Base-by-base conservation (phyloP, 2,329 filamentous ascomycete species). In the Pseudocercospora macadamiae region DNA sequence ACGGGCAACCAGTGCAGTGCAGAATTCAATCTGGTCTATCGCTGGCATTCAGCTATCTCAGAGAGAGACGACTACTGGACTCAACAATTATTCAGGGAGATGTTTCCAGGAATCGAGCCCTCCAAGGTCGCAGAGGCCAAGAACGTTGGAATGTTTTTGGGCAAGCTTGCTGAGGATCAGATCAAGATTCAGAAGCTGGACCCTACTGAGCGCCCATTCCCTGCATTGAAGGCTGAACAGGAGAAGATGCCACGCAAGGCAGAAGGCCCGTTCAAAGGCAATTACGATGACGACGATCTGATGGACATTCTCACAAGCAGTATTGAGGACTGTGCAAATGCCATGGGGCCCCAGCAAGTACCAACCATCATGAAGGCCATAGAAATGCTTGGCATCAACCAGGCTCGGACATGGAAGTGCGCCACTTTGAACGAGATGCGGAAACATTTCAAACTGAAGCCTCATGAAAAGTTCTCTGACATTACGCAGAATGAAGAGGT, bases 351-450 rank as follows among this genome's bases (percentile, higher is more conserved):
- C 2, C 79, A 80, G 12, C 84, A 83, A 67, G 79, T 88, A 0
- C 85, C 86, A 3, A 79, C 78, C 37, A 79, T 82, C 1, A 80
- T 89, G 66, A 83, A 81, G 65, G 76, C 79, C 1, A 79, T 88
- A n/a, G 86, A 88, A 70, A 77, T 86, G 2, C 77, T 87, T 2
- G 85, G 85, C 7, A 88, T 88, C 51, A 77, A 80, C 16, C 86
- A 88, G 64, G 83, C 81, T 4, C 82, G 86, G 36, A 81, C 82
- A 34, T 88, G 85, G 85, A 80, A 85, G 54, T 72, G 86, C 9
- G 83, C 81, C 0, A 83, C 84, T 0, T 72, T 88, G 36, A 89
- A 89, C 64, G 86, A 88, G 68, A 86, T 88, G 73, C 79, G 86
- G 6, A 78, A 82, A 57, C 86, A 87, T 70, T 87, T 88, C 66